Evolutionary conservation across 208 protist genomes (phyloP).

Genomic region (Leishmania gerbilli): DNA sequence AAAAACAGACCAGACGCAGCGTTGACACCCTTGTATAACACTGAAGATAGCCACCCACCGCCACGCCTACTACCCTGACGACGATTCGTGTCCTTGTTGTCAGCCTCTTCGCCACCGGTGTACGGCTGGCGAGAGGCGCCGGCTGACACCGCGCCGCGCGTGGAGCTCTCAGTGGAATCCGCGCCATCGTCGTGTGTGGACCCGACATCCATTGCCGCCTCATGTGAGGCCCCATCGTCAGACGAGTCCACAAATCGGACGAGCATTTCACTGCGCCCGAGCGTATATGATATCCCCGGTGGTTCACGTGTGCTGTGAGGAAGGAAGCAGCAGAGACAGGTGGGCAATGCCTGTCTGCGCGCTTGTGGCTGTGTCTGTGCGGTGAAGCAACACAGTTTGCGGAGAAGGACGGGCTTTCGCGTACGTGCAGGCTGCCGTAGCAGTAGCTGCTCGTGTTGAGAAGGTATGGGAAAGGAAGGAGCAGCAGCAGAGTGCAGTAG

Average conservation of each 20-base stretch:
- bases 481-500: background rate
- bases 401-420: background rate
- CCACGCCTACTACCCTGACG: background rate
- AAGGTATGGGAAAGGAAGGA: background rate
- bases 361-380: background rate
- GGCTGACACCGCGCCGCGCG: background rate
- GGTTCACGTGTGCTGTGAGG: background rate
- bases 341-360: background rate
- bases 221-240: constrained; percentile 62
- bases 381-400: background rate
- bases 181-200: constrained; percentile 19
- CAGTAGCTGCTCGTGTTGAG: background rate
- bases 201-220: constrained; percentile 40
- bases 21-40: constrained; percentile 15
- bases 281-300: constrained; percentile 8
- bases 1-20: constrained; percentile 17
- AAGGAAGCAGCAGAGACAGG: background rate
- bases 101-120: constrained; percentile 9
- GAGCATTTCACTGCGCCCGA: constrained; percentile 27
- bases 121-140: constrained; percentile 15
- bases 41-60: constrained; percentile 17
- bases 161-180: background rate
- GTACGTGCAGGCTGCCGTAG: background rate
- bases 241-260: constrained; percentile 74
- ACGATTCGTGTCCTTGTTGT: constrained; percentile 7